A percentile compares a stretch with the other conserved stretches of the same genome.
phyloP scores from a whole-genome alignment of 2,329 filamentous ascomycete genomes.

The Penicillium sp. region DNA sequence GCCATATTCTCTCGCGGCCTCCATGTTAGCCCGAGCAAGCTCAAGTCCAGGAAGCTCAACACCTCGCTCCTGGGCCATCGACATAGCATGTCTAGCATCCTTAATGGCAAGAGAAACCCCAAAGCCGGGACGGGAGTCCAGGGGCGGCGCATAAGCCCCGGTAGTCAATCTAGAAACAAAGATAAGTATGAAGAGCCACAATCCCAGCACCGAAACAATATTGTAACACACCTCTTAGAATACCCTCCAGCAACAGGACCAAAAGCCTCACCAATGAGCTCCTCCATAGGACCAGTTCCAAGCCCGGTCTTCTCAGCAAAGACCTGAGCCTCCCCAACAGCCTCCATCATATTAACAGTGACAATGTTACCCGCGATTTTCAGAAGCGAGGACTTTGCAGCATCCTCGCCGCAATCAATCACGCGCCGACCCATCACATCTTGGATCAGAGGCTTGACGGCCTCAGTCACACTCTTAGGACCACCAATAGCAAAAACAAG shows the following conservation, averaged over 20 bases:
- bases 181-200: neutral
- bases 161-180: conserved; percentile 38
- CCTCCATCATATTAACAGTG: conserved; percentile 48
- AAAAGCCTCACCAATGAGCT: conserved; percentile 47
- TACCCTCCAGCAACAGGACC: conserved; percentile 46
- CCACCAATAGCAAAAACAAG: conserved; percentile 49
- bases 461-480: conserved; percentile 33
- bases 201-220: neutral
- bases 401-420: conserved; percentile 47
- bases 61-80: conserved; percentile 33
- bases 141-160: conserved; percentile 43
- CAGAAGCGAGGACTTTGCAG: conserved; percentile 43
- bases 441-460: conserved; percentile 44
- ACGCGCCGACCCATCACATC: conserved; percentile 47
- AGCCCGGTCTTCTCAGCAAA: conserved; percentile 49
- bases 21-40: conserved; percentile 39
- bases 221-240: conserved; percentile 38
- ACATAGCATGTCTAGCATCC: conserved; percentile 38
- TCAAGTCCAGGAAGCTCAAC: conserved; percentile 37
- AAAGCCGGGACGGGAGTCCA: conserved; percentile 38
- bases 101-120: conserved; percentile 42
- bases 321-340: conserved; percentile 48
- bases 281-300: conserved; percentile 44
- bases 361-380: conserved; percentile 51
- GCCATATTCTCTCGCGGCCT: conserved; percentile 36